Conservation (phyloP, 345 rosid genomes). For the Pugionium dolabratum region DNA sequence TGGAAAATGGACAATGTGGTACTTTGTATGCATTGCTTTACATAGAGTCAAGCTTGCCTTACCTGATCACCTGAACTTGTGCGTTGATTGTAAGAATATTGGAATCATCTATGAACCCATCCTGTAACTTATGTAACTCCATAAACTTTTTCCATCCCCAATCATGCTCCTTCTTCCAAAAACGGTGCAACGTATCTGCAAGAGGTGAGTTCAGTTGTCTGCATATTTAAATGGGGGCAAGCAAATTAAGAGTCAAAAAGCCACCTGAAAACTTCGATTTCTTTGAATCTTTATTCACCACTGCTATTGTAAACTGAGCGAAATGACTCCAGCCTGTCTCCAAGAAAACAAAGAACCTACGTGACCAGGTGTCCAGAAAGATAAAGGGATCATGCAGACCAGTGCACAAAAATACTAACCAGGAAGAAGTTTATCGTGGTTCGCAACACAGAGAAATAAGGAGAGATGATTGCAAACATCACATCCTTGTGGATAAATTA, state of each 20-base stretch:
- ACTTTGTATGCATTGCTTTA: neutral
- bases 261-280: conserved; percentile 89
- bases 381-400: conserved; percentile 8
- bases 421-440: conserved; percentile 97
- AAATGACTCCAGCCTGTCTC: conserved; percentile 97
- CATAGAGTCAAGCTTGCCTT: conserved; percentile 17
- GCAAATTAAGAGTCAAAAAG: neutral
- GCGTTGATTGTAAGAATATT: conserved; percentile 90
- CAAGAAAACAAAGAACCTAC: conserved; percentile 20
- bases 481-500: conserved; percentile 98
- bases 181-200: conserved; percentile 95
- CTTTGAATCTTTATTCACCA: conserved; percentile 81
- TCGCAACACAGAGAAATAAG: conserved; percentile 92
- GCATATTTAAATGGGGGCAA: conserved; percentile 14
- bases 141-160: conserved; percentile 99
- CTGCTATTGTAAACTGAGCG: conserved; percentile 99
- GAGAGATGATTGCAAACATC: conserved; percentile 98
- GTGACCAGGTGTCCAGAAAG: conserved; percentile 22
- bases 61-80: conserved; percentile 98
- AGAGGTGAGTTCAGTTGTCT: conserved; percentile 37
- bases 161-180: conserved; percentile 99
- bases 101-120: conserved; percentile 84
- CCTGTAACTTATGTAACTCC: conserved; percentile 81
- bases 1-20: conserved; percentile 2
- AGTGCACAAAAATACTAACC: conserved; percentile 50